These are phyloP conservation scores for Hypoxylon rickii DNA, from an alignment of 495 filamentous ascomycete species.

Conservation along the genomic window DNA sequence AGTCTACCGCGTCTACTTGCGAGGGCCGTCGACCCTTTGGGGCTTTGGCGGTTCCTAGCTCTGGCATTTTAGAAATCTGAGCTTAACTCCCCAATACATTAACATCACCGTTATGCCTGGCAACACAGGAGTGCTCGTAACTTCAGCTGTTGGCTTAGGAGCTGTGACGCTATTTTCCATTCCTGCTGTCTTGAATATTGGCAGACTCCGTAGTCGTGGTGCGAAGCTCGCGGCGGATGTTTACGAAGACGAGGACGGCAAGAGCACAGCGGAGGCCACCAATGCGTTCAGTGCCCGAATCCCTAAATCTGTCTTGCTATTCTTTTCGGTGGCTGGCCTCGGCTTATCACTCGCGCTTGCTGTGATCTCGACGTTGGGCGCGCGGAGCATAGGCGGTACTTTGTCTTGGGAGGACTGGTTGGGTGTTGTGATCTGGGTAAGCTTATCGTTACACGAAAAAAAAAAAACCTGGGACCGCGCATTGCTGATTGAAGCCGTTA, in stretches of 20 bases:
- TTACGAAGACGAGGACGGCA: slow-evolving; percentile 68
- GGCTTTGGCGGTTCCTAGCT: not conserved
- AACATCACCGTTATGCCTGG: slow-evolving; percentile 36
- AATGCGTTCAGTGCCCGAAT: slow-evolving; percentile 55
- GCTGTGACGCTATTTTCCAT: slow-evolving; percentile 44
- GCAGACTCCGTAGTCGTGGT: slow-evolving; percentile 37
- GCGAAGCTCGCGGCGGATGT: slow-evolving; percentile 38
- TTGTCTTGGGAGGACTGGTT: slow-evolving; percentile 49
- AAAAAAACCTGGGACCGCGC: not conserved
- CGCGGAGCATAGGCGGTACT: slow-evolving; percentile 13
- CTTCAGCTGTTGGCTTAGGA: slow-evolving; percentile 41
- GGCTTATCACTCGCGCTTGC: slow-evolving; percentile 49
- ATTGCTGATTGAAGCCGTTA: slow-evolving; percentile 22
- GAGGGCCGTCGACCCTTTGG: not conserved
- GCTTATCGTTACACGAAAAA: slow-evolving; percentile 32
- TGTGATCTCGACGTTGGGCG: slow-evolving; percentile 45
- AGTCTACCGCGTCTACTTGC: slow-evolving; percentile 5
- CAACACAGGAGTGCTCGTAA: slow-evolving; percentile 35
- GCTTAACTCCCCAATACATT: slow-evolving; percentile 22
- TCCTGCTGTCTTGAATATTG: slow-evolving; percentile 40
- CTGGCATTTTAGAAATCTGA: slow-evolving; percentile 6
- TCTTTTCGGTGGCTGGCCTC: slow-evolving; percentile 51
- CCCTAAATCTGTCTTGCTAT: slow-evolving; percentile 51
- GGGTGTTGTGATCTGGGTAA: slow-evolving; percentile 51
- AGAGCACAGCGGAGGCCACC: slow-evolving; percentile 60